Percentiles rank a stretch among this genome's conserved stretches.
These are phyloP conservation scores for Pilatotrama ljubarskyi DNA, from an alignment of 768 basidiomycete genomes.

Conservation along the genomic window DNA sequence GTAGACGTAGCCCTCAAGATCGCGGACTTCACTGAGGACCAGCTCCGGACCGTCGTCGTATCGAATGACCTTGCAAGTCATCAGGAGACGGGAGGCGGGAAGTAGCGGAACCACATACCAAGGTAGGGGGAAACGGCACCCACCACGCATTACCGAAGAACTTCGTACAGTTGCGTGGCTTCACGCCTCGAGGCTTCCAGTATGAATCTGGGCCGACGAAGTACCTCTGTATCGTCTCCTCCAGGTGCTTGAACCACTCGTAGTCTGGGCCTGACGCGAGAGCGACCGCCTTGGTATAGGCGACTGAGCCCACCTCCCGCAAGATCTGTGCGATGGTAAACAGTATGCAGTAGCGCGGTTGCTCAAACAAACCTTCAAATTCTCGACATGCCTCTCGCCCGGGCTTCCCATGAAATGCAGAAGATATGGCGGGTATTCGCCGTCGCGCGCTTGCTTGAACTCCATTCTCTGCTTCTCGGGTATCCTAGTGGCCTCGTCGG, in stretches of 20 bases:
- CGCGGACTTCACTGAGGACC: conserved; percentile 45
- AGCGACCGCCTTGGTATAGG: conserved; percentile 54
- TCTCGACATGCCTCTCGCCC: conserved; percentile 74
- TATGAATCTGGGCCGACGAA: conserved; percentile 74
- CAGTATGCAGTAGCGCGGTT: not conserved
- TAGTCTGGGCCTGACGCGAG: conserved; percentile 49
- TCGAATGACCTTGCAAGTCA: conserved; percentile 51
- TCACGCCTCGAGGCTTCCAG: conserved; percentile 47
- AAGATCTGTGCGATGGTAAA: conserved; percentile 57
- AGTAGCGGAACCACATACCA: conserved; percentile 42
- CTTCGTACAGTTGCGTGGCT: conserved; percentile 40
- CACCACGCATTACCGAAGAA: conserved; percentile 80
- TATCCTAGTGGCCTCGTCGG: conserved; percentile 57
- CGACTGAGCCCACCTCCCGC: conserved; percentile 61
- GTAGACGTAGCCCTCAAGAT: conserved; percentile 58
- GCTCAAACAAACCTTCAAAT: conserved; percentile 64
- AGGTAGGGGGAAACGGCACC: conserved; percentile 75
- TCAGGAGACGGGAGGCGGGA: not conserved
- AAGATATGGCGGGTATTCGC: conserved; percentile 68
- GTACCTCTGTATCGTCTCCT: conserved; percentile 53
- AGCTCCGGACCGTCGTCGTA: conserved; percentile 62
- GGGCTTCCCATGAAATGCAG: conserved; percentile 62
- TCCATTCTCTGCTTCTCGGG: conserved; percentile 55
- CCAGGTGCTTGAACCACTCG: conserved; percentile 46
- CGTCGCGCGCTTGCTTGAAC: conserved; percentile 58